Evolutionary conservation across 371 early-diverging fungal genomes (phyloP), one percentile per base, ranked within the genome.

Genomic region (Mortierella sp.): DNA sequence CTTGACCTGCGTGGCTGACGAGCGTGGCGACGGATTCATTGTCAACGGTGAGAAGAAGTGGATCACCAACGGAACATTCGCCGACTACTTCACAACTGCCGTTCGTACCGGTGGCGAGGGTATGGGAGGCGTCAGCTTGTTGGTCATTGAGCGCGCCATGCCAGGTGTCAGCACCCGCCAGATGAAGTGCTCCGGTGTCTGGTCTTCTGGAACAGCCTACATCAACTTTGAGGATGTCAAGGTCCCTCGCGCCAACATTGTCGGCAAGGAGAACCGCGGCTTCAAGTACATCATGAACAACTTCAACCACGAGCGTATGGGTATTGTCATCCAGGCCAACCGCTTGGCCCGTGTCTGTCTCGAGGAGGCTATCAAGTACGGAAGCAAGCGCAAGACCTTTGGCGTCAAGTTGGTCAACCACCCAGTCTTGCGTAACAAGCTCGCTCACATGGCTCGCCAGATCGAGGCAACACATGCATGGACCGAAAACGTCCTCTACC

Each of bases 11-110:
- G 86, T 87, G 27, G 95, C 95, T 9, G 87, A 87, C 60, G 88
- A 91, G 71, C 81, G 86, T 53, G 82, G 87, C 12, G 93, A 94
- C 71, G 92, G 91, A 8, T 94, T 85, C 78, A 81, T 95, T 40
- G 81, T 93, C 45, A 93, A 93, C 60, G 93, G 94, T 46, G 94
- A 94, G 78, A 95, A 95, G 86, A 94, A 94, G 79, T 92, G 91
- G 88, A 89, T 89, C 52, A 94, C 96, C 60, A 93, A 94, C 72
- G 96, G 96, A 56, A 88, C 87, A 0, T 94, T 88, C 79, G 92
- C 94, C 16, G 92, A 94, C 51, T 90, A 81, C 67, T 88, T 88
- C 63, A 86, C 87, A 1, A 79, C 80, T 34, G 92, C 88, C 43
- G 92, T 85, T 40, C 83, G 90, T 51, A 95, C 95, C 2, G 94